Percentiles rank a stretch among this genome's conserved stretches.
Conservation (phyloP, 495 filamentous ascomycete species). For the Xylaria palmicola region DNA sequence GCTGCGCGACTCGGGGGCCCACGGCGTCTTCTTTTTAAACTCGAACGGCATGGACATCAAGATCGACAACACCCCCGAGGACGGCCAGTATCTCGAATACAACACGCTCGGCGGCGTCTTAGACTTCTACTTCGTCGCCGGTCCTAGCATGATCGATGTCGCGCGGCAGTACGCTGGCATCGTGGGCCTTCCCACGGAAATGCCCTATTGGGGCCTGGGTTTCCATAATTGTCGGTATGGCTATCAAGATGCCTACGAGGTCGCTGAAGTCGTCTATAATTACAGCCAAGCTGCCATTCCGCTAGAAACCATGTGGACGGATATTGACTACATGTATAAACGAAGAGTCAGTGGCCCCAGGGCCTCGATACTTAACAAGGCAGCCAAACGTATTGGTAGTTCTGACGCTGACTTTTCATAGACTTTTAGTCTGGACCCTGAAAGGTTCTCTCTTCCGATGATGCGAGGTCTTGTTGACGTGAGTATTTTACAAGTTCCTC, state of each 20-base stretch:
- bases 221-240: constrained; percentile 83
- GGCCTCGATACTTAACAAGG: not conserved
- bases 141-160: constrained; percentile 69
- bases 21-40: constrained; percentile 81
- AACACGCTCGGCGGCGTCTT: constrained; percentile 78
- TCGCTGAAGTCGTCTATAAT: constrained; percentile 78
- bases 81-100: constrained; percentile 78
- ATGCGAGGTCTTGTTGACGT: constrained; percentile 65
- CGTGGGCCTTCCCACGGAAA: constrained; percentile 69
- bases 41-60: constrained; percentile 88
- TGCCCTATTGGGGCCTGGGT: constrained; percentile 83
- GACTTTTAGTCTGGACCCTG: constrained; percentile 68
- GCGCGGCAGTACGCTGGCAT: constrained; percentile 72
- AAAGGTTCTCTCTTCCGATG: constrained; percentile 65
- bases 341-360: constrained; percentile 40
- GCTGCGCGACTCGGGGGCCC: constrained; percentile 66
- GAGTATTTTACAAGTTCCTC: not conserved
- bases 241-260: constrained; percentile 69
- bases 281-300: constrained; percentile 75
- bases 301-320: constrained; percentile 87
- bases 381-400: not conserved
- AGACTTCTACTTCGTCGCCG: constrained; percentile 82
- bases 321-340: constrained; percentile 77
- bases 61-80: constrained; percentile 62
- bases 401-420: not conserved